Conservation (phyloP, 2,329 filamentous ascomycete genomes). For the Fusarium subglutinans region DNA sequence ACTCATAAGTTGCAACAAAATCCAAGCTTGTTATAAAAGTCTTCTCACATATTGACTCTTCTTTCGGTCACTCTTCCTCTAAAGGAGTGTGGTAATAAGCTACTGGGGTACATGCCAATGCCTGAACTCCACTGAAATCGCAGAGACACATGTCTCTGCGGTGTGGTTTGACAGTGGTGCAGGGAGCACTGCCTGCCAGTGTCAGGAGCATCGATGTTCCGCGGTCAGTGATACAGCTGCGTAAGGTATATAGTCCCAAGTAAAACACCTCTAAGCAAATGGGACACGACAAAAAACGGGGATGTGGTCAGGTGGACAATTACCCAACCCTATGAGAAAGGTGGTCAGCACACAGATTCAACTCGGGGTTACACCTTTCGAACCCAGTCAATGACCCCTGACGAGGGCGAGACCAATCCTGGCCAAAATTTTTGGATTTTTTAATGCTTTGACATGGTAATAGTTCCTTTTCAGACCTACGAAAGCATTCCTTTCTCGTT, state of each 20-base stretch:
- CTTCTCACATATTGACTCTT: rapidly evolving
- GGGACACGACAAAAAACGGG: neutral
- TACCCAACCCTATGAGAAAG: neutral
- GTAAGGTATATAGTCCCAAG: neutral
- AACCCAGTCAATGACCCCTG: neutral
- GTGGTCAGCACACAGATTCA: neutral
- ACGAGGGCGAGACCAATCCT: neutral
- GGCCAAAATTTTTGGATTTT: neutral
- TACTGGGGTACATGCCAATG: neutral
- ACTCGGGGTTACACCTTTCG: neutral
- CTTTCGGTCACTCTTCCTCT: rapidly evolving
- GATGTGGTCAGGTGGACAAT: neutral
- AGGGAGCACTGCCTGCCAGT: neutral
- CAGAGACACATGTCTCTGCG: neutral
- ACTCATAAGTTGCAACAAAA: neutral
- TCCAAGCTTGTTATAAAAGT: neutral
- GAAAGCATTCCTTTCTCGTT: rapidly evolving
- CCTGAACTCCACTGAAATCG: too few species aligned
- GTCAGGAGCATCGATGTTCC: neutral
- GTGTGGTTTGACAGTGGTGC: too few species aligned
- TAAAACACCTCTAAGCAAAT: neutral
- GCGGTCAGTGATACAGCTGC: neutral
- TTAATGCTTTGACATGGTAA: neutral
- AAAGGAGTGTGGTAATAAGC: neutral
- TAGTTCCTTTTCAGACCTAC: too few species aligned